These are phyloP conservation scores for Pochonia chlamydosporia DNA, from an alignment of 2,329 filamentous ascomycete genomes.

Conservation along the genomic window DNA sequence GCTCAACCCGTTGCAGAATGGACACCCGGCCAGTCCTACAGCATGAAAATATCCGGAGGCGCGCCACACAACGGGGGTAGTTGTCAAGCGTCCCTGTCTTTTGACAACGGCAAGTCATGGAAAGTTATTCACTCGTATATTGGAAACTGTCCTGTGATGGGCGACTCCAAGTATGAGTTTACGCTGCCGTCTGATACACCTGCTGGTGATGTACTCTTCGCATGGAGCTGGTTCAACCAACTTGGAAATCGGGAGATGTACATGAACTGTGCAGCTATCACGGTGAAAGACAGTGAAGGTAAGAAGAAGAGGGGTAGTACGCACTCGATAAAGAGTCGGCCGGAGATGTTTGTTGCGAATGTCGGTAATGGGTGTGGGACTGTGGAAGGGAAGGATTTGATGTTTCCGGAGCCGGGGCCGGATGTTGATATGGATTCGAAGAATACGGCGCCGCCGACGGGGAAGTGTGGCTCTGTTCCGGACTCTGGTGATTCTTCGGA, in stretches of 20 bases:
- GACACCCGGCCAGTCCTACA: slow-evolving; percentile 44
- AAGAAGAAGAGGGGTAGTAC: slow-evolving; percentile 20
- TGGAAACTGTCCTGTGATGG: slow-evolving; percentile 26
- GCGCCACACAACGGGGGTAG: slow-evolving; percentile 52
- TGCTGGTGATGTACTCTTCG: slow-evolving; percentile 44
- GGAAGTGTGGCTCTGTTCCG: background rate
- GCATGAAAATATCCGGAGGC: slow-evolving; percentile 47
- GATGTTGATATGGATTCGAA: slow-evolving; percentile 26
- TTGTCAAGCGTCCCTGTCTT: slow-evolving; percentile 57
- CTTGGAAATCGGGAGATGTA: slow-evolving; percentile 63
- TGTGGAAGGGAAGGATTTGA: slow-evolving; percentile 46
- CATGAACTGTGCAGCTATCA: slow-evolving; percentile 61
- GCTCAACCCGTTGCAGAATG: slow-evolving; percentile 52
- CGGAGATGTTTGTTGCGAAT: slow-evolving; percentile 63
- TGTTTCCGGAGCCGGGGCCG: slow-evolving; percentile 59
- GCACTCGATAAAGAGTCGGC: slow-evolving; percentile 43
- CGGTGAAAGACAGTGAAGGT: slow-evolving; percentile 33
- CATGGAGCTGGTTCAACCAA: slow-evolving; percentile 61
- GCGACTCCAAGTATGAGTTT: slow-evolving; percentile 33
- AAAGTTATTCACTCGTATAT: slow-evolving; percentile 39
- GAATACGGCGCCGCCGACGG: background rate
- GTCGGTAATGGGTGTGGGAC: slow-evolving; percentile 52
- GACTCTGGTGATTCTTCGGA: background rate
- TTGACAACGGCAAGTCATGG: slow-evolving; percentile 53
- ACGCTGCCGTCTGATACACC: slow-evolving; percentile 47